Percentiles rank a stretch among this genome's conserved stretches.
Conservation (phyloP, 768 basidiomycete genomes). For the Lentinula guzmanii region DNA sequence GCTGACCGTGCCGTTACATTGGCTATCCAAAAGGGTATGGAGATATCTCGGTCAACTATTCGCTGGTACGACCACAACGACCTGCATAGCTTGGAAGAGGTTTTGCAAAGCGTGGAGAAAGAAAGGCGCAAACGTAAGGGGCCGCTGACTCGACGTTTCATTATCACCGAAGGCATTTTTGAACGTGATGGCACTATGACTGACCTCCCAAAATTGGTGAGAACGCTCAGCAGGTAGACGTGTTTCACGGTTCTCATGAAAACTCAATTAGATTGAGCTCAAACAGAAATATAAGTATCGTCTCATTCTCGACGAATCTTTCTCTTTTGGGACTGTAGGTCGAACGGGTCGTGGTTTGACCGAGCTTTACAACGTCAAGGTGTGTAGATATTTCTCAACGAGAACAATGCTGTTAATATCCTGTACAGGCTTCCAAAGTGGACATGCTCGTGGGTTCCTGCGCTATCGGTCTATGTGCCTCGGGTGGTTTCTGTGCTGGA, state of each 20-base stretch:
- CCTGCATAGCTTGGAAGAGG: slow-evolving; percentile 83
- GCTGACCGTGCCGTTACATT: slow-evolving; percentile 96
- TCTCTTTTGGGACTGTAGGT: slow-evolving; percentile 91
- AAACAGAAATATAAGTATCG: slow-evolving; percentile 96
- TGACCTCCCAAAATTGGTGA: slow-evolving; percentile 86
- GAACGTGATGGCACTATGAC: slow-evolving; percentile 91
- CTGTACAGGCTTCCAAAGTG: slow-evolving; percentile 70
- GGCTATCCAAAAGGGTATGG: slow-evolving; percentile 92
- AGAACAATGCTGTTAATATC: neutral
- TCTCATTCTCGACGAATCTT: slow-evolving; percentile 87
- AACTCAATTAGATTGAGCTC: slow-evolving; percentile 67
- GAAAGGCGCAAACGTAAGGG: slow-evolving; percentile 79
- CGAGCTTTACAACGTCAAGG: slow-evolving; percentile 90
- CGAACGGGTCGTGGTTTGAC: slow-evolving; percentile 92
- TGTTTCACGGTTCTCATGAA: neutral
- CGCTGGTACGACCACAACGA: slow-evolving; percentile 98
- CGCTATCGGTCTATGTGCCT: slow-evolving; percentile 74
- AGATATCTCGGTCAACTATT: slow-evolving; percentile 86
- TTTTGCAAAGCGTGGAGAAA: slow-evolving; percentile 77
- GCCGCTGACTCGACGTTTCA: slow-evolving; percentile 86
- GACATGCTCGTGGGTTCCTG: slow-evolving; percentile 95
- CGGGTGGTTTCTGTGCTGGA: slow-evolving; percentile 95
- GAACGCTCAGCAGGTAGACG: slow-evolving; percentile 18
- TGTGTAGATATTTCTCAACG: slow-evolving; percentile 27
- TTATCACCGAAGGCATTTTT: slow-evolving; percentile 95